Base-by-base conservation (phyloP, 139 green algal species). In the Pycnococcus provasolii region DNA sequence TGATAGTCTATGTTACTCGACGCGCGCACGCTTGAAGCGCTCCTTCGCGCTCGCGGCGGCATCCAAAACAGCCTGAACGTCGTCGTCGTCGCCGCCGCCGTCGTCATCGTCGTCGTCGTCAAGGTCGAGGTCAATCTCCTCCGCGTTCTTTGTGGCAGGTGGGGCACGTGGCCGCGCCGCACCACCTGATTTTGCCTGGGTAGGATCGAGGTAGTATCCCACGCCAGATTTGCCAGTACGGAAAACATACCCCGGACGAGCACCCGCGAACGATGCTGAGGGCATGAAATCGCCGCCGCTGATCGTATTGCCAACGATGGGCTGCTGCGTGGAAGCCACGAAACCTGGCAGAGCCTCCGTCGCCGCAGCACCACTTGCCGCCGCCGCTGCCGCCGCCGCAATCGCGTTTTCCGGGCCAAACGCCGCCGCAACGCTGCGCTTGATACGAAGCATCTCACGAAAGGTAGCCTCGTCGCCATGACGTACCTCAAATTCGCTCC, bases 371-470 rank as follows among this genome's bases (percentile, higher is more conserved):
- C 58, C 40, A 15, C 66, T 59, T 2, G 77, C 76, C 13, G 71
- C 69, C 45, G 81, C 62, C 9, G 69, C 69, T 0, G 53, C 62
- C 68, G 46, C 44, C 65, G 3, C 6, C 45, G n/a, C 9, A 60
- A 11, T 2, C 68, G 3, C 5, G 62, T 7, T 42, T 66, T 70
- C 3, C 73, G 73, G 47, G 77, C 71, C 44, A 42, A 70, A 95
- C 62, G 80, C 82, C 2, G 93, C 86, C 0, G 75, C 74, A 45
- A 95, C 90, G 9, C 72, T 89, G 60, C 92, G 78, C 78, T 95
- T 95, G 71, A 98, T 94, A 43, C 94, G 85, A 75, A 96, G 83
- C 94, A 99, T 99, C 73, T 99, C 94, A 42, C 88, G 78, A 80
- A 94, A 95, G 4, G 94, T 97, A 78, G 97, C 77, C 57, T 83